These are phyloP conservation scores for Omphalea diandra DNA, from an alignment of 441 rosid species.

Conservation along the genomic window DNA sequence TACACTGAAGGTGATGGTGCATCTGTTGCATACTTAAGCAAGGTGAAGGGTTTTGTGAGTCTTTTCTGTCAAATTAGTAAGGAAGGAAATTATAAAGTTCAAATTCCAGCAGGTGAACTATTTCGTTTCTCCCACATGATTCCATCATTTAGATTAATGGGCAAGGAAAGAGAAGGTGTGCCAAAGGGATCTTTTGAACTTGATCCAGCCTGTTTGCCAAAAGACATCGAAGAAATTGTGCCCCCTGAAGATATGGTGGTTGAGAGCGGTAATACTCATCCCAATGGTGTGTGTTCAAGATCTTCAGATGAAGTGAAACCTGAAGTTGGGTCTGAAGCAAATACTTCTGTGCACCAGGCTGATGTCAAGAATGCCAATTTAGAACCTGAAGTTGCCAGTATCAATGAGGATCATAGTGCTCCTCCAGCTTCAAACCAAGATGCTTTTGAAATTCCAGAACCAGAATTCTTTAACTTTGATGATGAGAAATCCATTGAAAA, in stretches of 20 bases:
- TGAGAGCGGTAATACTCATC: constrained; percentile 20
- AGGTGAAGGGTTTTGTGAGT: constrained; percentile 67
- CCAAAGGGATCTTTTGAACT: constrained; percentile 67
- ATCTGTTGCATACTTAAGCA: constrained; percentile 57
- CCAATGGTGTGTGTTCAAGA: constrained; percentile 16
- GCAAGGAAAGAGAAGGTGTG: constrained; percentile 53
- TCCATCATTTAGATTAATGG: constrained; percentile 53
- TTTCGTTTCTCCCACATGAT: constrained; percentile 62
- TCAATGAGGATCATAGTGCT: constrained; percentile 23
- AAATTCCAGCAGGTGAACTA: constrained; percentile 42
- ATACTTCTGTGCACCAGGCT: constrained; percentile 13
- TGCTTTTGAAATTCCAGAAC: constrained; percentile 45
- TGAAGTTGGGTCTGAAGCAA: constrained; percentile 17
- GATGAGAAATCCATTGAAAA: constrained; percentile 48
- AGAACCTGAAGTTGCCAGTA: constrained; percentile 22
- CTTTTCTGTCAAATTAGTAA: constrained; percentile 39
- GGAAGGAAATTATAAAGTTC: constrained; percentile 28
- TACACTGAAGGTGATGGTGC: constrained; percentile 37
- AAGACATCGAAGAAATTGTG: constrained; percentile 41
- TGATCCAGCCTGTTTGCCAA: constrained; percentile 55
- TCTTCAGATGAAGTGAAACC: constrained; percentile 32
- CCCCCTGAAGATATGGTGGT: constrained; percentile 27
- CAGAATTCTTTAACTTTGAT: constrained; percentile 58
- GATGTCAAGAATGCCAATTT: constrained; percentile 15
- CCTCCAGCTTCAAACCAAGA: constrained; percentile 21